Evolutionary conservation across 768 basidiomycete species (phyloP), one percentile per base, ranked within the genome.

Genomic region (Rhizopogon salebrosus): DNA sequence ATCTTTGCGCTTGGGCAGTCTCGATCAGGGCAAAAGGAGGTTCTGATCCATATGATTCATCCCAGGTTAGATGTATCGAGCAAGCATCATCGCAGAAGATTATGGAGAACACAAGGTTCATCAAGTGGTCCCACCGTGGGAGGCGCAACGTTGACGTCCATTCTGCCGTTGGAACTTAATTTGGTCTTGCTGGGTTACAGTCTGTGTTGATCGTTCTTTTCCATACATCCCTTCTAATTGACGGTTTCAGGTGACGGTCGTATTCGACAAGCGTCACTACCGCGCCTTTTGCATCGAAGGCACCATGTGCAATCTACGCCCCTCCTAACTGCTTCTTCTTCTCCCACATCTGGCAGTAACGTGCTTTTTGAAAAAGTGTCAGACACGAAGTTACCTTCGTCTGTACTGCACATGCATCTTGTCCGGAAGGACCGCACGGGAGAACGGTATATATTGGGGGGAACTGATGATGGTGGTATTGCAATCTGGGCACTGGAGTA

Each of bases 401-500:
- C 29, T 65, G 70, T 70, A 42, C 48, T 39, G n/a, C 67, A 65
- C 9, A 66, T 93, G 29, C 79, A 84, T 59, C 57, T 77, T 16
- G 74, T 82, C 8, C 75, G 78, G 46, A 85, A 87, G 57, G 70
- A 73, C 16, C 65, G 82, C 35, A 86, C 83, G 1, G 77, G 76
- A 35, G 82, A 89, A 54, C 76, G 70, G 16, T 78, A 82, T 29
- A 70, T 95, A 14, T 69, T 91, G 13, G 91, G 87, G 13, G 90
- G 92, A 2, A 80, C 77, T 0, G 85, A 88, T 52, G 88, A 91
- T 60, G 92, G 92, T 3, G 83, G 85, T 0, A 76, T 94, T 23
- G 82, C 80, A 0, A 72, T 91, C 51, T 94, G 90, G 91, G 73
- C 78, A 2, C 57, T 80, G 6, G 77, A 75, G 90, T 92, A 63